Conservation (phyloP, 148 eudicot species). For the Selenicereus undatus region DNA sequence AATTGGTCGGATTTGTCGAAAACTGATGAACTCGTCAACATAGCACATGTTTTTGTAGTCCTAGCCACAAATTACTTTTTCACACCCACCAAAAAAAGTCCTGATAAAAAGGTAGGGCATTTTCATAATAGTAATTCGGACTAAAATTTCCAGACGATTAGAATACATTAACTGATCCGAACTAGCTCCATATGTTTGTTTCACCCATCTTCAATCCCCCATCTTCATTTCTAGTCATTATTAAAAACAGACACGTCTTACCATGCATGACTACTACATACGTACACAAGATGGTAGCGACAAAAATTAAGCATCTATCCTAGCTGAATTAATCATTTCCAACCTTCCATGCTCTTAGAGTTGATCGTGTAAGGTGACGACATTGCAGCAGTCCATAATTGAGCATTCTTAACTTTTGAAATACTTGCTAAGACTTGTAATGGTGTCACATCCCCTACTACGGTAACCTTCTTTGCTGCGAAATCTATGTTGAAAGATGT, state of each 20-base stretch:
- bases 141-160: no score
- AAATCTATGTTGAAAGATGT: slow-evolving; percentile 78
- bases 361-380: slow-evolving; percentile 16
- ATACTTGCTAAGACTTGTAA: slow-evolving; percentile 59
- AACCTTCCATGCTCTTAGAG: slow-evolving; percentile 9
- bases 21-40: no score
- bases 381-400: slow-evolving; percentile 53
- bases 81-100: no score
- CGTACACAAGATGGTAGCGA: background rate
- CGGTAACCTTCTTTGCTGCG: slow-evolving; percentile 76
- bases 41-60: no score
- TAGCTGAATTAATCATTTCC: background rate
- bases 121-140: no score
- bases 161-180: background rate
- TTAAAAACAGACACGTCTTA: background rate
- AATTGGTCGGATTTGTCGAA: no score
- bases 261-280: background rate
- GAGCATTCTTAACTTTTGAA: slow-evolving; percentile 82
- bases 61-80: no score
- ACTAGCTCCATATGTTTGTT: background rate
- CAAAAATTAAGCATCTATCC: background rate
- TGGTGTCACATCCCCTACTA: slow-evolving; percentile 77
- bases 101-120: no score
- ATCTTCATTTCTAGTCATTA: background rate
- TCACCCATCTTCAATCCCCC: background rate